phyloP scores from a whole-genome alignment of 2,329 filamentous ascomycete genomes.

The Ophiosphaerella narmari region DNA sequence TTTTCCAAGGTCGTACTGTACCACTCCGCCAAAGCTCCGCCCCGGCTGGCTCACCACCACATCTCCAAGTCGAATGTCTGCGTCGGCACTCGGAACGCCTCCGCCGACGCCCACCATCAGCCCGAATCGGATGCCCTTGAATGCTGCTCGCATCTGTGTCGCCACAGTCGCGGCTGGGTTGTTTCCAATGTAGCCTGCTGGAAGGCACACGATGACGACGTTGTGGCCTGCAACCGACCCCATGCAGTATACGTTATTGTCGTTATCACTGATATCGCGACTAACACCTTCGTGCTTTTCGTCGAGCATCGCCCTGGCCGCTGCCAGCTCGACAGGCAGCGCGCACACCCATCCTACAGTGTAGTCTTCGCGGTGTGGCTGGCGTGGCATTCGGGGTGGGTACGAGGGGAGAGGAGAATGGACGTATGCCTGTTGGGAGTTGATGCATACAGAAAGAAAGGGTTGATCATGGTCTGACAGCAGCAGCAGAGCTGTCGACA shows the following conservation, averaged over 20 bases:
- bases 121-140: conserved; percentile 27
- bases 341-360: conserved; percentile 44
- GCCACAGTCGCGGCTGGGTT: conserved; percentile 36
- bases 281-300: conserved; percentile 23
- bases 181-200: conserved; percentile 36
- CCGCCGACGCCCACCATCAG: too few species aligned
- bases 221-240: conserved; percentile 36
- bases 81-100: too few species aligned
- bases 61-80: too few species aligned
- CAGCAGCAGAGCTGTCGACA: conserved; percentile 5
- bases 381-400: background rate
- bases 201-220: conserved; percentile 40
- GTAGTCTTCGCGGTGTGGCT: conserved; percentile 19
- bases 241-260: conserved; percentile 22
- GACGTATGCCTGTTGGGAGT: background rate
- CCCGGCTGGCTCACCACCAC: background rate
- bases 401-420: background rate
- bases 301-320: background rate
- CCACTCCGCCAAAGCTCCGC: too few species aligned
- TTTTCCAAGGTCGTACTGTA: too few species aligned
- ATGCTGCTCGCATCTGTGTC: conserved; percentile 30
- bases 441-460: conserved; percentile 3
- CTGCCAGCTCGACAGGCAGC: conserved; percentile 37
- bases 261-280: conserved; percentile 8
- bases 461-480: conserved; percentile 3